phyloP scores from a whole-genome alignment of 768 basidiomycete species.

The Naganishia vaughanmartiniae region DNA sequence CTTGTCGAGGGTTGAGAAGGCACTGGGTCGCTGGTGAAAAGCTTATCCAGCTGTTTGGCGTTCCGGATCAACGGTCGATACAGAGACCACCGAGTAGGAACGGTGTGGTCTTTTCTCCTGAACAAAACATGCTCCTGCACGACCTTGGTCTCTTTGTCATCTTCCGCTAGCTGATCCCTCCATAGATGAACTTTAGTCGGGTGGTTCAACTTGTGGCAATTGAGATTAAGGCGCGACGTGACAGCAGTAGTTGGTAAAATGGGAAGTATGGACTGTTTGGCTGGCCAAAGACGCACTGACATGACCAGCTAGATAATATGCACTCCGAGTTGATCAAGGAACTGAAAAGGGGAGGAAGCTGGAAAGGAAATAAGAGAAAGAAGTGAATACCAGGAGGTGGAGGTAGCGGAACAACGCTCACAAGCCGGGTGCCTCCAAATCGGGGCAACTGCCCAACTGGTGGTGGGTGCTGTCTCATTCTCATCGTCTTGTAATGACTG shows the following conservation, averaged over 20 bases:
- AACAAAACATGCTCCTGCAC: conserved; percentile 8
- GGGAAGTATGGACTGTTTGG: conserved; percentile 14
- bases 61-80: conserved; percentile 8
- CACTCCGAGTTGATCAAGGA: too few species aligned
- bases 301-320: neutral
- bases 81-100: conserved; percentile 8
- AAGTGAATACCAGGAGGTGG: neutral
- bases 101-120: conserved; percentile 15
- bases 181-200: neutral
- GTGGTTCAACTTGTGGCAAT: conserved; percentile 23
- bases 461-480: neutral
- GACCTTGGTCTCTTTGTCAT: neutral
- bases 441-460: too few species aligned
- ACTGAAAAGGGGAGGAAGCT: neutral
- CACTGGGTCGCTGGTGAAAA: neutral
- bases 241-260: neutral
- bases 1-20: neutral
- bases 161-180: neutral
- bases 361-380: neutral
- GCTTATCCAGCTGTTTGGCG: neutral
- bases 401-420: neutral
- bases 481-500: too few species aligned
- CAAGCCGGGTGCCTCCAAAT: too few species aligned
- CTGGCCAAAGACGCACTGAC: conserved; percentile 17
- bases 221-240: conserved; percentile 7